A percentile compares a stretch with the other conserved stretches of the same genome.
Evolutionary conservation across 192 early-diverging fungal genomes (phyloP).

Genomic region (Podochytrium sp.): DNA sequence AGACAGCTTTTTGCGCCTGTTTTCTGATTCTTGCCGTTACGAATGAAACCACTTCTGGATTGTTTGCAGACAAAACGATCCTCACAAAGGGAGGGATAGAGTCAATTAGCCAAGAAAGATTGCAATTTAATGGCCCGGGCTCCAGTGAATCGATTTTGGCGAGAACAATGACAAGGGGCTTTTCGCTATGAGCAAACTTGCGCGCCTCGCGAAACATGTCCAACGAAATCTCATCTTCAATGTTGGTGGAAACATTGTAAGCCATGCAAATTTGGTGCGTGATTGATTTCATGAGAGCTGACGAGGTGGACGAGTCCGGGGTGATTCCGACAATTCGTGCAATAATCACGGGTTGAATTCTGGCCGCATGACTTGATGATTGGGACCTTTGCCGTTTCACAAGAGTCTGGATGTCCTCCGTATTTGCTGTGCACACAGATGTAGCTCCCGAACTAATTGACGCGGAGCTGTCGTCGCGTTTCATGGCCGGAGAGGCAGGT

Average conservation of each 20-base stretch:
- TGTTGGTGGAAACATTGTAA: constrained; percentile 3
- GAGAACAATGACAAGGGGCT: constrained; percentile 15
- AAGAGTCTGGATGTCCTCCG: neutral
- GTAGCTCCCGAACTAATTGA: constrained; percentile 10
- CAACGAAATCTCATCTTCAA: constrained; percentile 2
- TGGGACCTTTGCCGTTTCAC: neutral
- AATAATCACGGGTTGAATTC: constrained; percentile 21
- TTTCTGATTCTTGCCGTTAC: neutral
- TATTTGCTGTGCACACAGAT: constrained; percentile 6
- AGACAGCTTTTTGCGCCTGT: neutral
- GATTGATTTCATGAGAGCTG: constrained; percentile 17
- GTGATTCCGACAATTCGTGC: constrained; percentile 19
- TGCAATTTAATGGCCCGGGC: neutral
- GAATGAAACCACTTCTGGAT: neutral
- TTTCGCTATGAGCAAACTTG: constrained; percentile 9
- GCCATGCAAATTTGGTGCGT: constrained; percentile 27
- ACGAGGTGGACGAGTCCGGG: neutral
- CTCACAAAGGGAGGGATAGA: constrained; percentile 22
- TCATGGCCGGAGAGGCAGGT: neutral
- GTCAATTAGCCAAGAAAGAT: constrained; percentile 28
- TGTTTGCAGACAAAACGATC: constrained; percentile 3
- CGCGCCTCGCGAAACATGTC: constrained; percentile 20
- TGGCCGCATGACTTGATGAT: too few species aligned
- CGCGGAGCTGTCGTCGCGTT: neutral
- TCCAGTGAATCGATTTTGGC: constrained; percentile 17